phyloP scores from a whole-genome alignment of 306 rosid genomes.

The Rubus parviflorus region DNA sequence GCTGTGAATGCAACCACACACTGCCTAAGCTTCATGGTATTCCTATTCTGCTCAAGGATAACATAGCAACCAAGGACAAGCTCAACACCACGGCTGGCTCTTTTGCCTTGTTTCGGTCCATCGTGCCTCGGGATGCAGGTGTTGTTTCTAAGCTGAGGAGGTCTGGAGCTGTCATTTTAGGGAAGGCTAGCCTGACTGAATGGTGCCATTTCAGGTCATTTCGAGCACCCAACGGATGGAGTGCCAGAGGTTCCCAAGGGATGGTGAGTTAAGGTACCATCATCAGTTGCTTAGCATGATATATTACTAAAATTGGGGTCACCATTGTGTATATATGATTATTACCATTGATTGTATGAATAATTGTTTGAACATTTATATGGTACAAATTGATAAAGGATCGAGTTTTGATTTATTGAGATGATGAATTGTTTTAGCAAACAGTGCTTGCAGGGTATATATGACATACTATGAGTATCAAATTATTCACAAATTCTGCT shows the following conservation, averaged over 20 bases:
- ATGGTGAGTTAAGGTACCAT: conserved; percentile 32
- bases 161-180: conserved; percentile 70
- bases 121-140: conserved; percentile 64
- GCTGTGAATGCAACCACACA: conserved; percentile 22
- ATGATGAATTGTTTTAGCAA: too few species aligned
- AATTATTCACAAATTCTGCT: too few species aligned
- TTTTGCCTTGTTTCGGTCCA: conserved; percentile 45
- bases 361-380: too few species aligned
- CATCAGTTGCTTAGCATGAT: not conserved
- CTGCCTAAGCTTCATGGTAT: conserved; percentile 54
- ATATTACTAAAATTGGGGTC: too few species aligned
- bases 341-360: too few species aligned
- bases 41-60: conserved; percentile 63
- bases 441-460: too few species aligned
- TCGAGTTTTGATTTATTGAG: too few species aligned
- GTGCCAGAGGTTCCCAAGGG: conserved; percentile 56
- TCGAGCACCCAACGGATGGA: conserved; percentile 45
- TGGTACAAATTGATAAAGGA: too few species aligned
- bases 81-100: conserved; percentile 71
- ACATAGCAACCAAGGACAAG: conserved; percentile 66
- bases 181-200: conserved; percentile 59
- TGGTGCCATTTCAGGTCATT: conserved; percentile 41
- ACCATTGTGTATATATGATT: too few species aligned
- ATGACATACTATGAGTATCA: too few species aligned
- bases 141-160: conserved; percentile 53